Conservation (phyloP, 768 basidiomycete species). For the Strobilomyces dryophilus region DNA sequence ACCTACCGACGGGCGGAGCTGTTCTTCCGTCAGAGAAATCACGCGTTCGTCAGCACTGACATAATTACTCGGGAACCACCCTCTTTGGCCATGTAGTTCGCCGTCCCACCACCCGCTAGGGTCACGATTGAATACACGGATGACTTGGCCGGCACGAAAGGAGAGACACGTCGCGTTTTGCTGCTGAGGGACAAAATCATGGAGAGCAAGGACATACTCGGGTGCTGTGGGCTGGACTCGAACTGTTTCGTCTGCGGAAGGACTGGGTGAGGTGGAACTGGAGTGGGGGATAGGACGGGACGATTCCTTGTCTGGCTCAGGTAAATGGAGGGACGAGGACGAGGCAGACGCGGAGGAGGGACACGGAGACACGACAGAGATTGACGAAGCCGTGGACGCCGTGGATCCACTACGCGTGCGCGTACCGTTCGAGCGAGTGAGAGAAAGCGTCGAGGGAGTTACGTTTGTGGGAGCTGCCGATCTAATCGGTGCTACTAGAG, state of each 20-base stretch:
- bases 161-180: conserved; percentile 77
- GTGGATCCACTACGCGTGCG: conserved; percentile 50
- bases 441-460: conserved; percentile 21
- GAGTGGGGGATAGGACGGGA: conserved; percentile 9
- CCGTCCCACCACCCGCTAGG: conserved; percentile 98
- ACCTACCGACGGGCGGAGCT: conserved; percentile 45
- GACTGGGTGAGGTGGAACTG: conserved; percentile 37
- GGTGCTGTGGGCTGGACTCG: conserved; percentile 35
- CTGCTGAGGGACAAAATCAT: conserved; percentile 78
- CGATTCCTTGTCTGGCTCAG: conserved; percentile 32
- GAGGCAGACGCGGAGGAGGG: conserved; percentile 46
- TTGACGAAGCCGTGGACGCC: conserved; percentile 53
- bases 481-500: conserved; percentile 32
- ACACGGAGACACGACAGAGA: conserved; percentile 52
- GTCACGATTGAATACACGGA: conserved; percentile 87
- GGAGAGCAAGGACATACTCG: conserved; percentile 88
- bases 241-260: conserved; percentile 46
- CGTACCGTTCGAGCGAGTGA: conserved; percentile 6
- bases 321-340: conserved; percentile 45
- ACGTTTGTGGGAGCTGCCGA: conserved; percentile 29
- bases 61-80: conserved; percentile 99
- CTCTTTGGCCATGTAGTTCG: conserved; percentile 80
- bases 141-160: conserved; percentile 87
- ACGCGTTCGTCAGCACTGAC: conserved; percentile 61
- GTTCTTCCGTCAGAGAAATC: conserved; percentile 53